Evolutionary conservation across 202 grass and related monocot species (phyloP), one percentile per base, ranked within the genome.

Genomic region (Setaria italica): DNA sequence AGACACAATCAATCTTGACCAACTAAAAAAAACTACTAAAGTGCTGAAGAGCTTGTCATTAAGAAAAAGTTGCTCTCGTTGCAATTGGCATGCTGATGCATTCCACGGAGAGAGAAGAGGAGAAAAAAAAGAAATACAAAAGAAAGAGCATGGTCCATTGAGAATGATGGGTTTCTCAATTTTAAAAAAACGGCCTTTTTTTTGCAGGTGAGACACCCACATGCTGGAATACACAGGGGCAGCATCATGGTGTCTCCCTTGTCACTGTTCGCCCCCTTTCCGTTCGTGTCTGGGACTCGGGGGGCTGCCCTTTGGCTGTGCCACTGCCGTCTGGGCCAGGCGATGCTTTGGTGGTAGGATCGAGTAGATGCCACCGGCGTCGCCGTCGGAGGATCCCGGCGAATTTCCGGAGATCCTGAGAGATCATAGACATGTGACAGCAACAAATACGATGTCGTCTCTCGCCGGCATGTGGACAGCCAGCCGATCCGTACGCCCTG

Each of bases 141-240:
- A 33, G 2, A 51, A 19, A 34, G 35, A 3, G 1, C 6, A 21
- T 73, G 47, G 70, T 51, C 47, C 47, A 34, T 1, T 11, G 25
- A 51, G 1, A 72, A 50, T 50, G 46, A 32, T 33, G 46, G 46
- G 21, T 30, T 50, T 14, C 70, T 72, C n/a, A 50, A 34, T 20
- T 45, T 7, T 45, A 6, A 55, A 55, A 20, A 34, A 11, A 12
- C 58, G 3, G 3, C 0, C 8, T 60, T 14, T 21, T 74, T 74
- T 56, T 55, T 45, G 21, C 57, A 66, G 30, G 84, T 14, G 83
- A 53, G 49, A 74, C 39, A 79, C 49, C 63, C 76, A 58, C 70
- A 70, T 87, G 89, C 81, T 56, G 81, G 81, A 81, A 87, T 87
- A 67, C 70, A 55, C 19, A 64, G 85, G 20, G 63, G 81, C 81